These are phyloP conservation scores for Diospyros kaki DNA, from an alignment of 148 eudicot species.

Conservation along the genomic window DNA sequence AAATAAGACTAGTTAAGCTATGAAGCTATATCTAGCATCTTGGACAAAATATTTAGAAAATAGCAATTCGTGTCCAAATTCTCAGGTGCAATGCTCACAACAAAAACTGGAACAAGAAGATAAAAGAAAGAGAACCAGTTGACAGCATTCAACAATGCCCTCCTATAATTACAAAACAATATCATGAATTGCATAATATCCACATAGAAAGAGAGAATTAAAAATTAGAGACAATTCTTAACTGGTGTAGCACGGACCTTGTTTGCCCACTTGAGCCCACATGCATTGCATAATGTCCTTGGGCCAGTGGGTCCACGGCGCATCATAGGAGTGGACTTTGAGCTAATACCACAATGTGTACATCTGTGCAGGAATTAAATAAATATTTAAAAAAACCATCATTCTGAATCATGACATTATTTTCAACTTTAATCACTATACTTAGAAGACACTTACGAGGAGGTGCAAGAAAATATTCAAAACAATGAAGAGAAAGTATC, in stretches of 20 bases:
- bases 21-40: neutral
- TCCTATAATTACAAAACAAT: neutral
- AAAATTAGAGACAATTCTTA: no score
- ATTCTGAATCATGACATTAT: neutral
- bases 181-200: no score
- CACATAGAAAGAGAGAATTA: no score
- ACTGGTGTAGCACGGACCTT: constrained; percentile 27
- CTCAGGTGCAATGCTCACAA: neutral
- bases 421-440: neutral
- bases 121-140: no score
- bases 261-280: constrained; percentile 68
- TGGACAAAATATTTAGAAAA: neutral
- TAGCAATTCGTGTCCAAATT: neutral
- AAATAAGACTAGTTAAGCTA: neutral
- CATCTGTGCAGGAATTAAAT: constrained; percentile 33
- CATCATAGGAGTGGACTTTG: constrained; percentile 69
- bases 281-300: constrained; percentile 64
- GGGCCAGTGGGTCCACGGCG: constrained; percentile 70
- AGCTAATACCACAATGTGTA: constrained; percentile 58
- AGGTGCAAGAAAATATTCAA: neutral
- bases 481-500: neutral
- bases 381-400: neutral
- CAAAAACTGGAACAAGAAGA: neutral
- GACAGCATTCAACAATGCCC: no score
- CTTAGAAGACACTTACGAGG: neutral